These are phyloP conservation scores for Claviceps humidiphila DNA, from an alignment of 2,329 filamentous ascomycete species.

Conservation along the genomic window DNA sequence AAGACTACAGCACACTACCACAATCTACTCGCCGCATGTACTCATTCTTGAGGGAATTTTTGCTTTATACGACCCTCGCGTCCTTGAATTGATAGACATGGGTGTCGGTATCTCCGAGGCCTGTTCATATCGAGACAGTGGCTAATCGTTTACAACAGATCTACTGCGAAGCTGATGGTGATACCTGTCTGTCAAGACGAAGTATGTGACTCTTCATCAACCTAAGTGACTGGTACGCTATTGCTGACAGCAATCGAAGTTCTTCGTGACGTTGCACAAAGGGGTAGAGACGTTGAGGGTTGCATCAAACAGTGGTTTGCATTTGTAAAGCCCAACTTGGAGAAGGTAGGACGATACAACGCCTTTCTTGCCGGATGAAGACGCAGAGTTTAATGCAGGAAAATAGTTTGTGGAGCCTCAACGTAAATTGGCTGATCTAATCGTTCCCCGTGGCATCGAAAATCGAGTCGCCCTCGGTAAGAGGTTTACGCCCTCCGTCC, in stretches of 20 bases:
- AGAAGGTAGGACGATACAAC: conserved; percentile 40
- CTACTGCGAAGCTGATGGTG: conserved; percentile 90
- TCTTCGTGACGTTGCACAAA: conserved; percentile 74
- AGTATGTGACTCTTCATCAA: conserved; percentile 36
- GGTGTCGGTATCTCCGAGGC: conserved; percentile 40
- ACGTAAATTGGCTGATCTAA: conserved; percentile 81
- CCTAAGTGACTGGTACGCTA: neutral
- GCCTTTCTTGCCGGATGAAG: neutral
- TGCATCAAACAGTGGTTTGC: conserved; percentile 97
- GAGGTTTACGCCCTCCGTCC: conserved; percentile 12
- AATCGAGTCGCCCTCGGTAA: conserved; percentile 79
- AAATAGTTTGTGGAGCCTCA: conserved; percentile 74
- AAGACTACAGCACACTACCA: conserved; percentile 63
- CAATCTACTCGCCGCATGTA: conserved; percentile 93
- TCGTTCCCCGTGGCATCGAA: conserved; percentile 87
- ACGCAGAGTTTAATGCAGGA: neutral
- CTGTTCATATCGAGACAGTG: neutral
- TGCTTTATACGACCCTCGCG: conserved; percentile 75
- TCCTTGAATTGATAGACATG: conserved; percentile 80
- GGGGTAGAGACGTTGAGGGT: conserved; percentile 83
- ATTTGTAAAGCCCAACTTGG: conserved; percentile 94
- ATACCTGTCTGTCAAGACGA: conserved; percentile 82
- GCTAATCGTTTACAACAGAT: conserved; percentile 40
- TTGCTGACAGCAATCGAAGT: conserved; percentile 33
- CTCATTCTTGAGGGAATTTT: conserved; percentile 93